Base-by-base conservation (phyloP, 169 alveolate species). In the Toxoplasma gondii region DNA sequence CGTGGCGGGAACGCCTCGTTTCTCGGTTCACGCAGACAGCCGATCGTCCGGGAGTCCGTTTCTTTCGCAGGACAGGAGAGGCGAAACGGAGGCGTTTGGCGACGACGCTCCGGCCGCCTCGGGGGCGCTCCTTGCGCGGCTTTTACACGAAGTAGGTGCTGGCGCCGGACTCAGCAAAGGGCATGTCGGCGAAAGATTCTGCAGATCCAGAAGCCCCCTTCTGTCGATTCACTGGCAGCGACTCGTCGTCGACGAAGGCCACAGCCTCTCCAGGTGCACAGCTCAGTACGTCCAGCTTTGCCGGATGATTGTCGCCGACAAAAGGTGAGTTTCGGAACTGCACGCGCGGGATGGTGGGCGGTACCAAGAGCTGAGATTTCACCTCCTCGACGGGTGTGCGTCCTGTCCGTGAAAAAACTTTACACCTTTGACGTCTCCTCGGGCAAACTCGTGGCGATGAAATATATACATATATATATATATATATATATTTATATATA, bases 201-300 rank as follows among this genome's bases (percentile, higher is more conserved):
- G 58, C 36, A 12, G 93, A n/a, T 36, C 53, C 58, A 87, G 82
- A 22, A 67, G 87, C 36, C 53, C 81, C 4, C 93, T 88, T 45
- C 93, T 88, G 36, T 58, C 87, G 19, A 88, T 88, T 31, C 84
- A 88, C 54, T 88, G 93, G 93, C 93, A 88, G 84, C 81, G 93
- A 12, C 36, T 88, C 19, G 93, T 88, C n/a, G 54, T 88, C n/a
- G 93, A 88, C 84, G 93, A 88, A 88, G 93, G 93, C 34, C 93
- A 88, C 54, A 36, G 53, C 17, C 81, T 88, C 41, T 88, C 93
- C 0, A n/a, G 84, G 58, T 29, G 53, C 36, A 36, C 45, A 38
- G 7, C 93, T 10, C 53, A 88, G 45, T 88, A 88, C 58, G 93
- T 88, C 31, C 93, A 43, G 81, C 93, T 88, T 16, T 43, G 67